These are phyloP conservation scores for Boletellus deceptivus DNA, from an alignment of 1,284 basidiomycete species.

Conservation along the genomic window DNA sequence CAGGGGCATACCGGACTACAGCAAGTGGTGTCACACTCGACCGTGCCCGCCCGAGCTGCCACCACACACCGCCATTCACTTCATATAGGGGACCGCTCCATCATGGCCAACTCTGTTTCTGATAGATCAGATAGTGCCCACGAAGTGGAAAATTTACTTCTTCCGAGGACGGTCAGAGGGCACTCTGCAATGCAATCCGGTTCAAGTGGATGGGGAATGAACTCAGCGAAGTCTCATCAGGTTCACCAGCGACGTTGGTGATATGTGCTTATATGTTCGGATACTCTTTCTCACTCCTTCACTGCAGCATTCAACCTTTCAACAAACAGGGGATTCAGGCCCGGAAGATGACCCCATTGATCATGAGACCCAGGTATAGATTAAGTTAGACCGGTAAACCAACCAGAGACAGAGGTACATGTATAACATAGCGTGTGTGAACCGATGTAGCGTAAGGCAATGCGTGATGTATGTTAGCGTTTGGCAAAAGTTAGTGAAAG, in stretches of 20 bases:
- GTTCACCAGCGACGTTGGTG: slow-evolving; percentile 32
- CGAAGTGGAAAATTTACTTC: slow-evolving; percentile 66
- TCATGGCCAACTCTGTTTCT: slow-evolving; percentile 43
- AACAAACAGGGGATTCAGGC: slow-evolving; percentile 28
- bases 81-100: slow-evolving; percentile 39
- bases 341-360: slow-evolving; percentile 23
- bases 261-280: not conserved
- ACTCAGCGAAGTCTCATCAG: slow-evolving; percentile 17
- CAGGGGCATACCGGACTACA: slow-evolving; percentile 24
- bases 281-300: slow-evolving; percentile 3
- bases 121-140: slow-evolving; percentile 66
- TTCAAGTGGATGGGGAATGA: slow-evolving; percentile 28
- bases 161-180: slow-evolving; percentile 27
- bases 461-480: slow-evolving; percentile 13
- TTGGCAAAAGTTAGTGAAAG: slow-evolving; percentile 8
- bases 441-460: slow-evolving; percentile 14
- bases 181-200: slow-evolving; percentile 13
- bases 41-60: slow-evolving; percentile 11
- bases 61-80: slow-evolving; percentile 28
- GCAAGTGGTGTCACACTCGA: slow-evolving; percentile 16
- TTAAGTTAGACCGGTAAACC: slow-evolving; percentile 25
- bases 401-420: slow-evolving; percentile 19
- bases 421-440: slow-evolving; percentile 5
- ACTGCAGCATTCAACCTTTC: slow-evolving; percentile 28
- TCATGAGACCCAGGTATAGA: slow-evolving; percentile 5